Evolutionary conservation across 2,329 filamentous ascomycete species (phyloP), one percentile per base, ranked within the genome.

Genomic region (Diaporthe amygdali): DNA sequence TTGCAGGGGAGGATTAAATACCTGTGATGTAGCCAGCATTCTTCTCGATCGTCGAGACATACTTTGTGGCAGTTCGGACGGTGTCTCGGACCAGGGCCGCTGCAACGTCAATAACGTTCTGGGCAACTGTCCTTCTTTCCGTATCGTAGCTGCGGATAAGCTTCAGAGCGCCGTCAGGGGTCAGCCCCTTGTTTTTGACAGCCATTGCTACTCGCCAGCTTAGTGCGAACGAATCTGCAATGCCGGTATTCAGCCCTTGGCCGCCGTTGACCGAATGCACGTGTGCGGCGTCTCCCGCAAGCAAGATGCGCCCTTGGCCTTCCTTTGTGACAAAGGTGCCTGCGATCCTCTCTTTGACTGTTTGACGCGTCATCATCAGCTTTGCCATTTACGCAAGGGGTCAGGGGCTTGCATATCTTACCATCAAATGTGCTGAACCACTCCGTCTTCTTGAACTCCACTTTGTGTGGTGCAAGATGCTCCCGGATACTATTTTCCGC

Each of bases 281-380:
- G 71, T 90, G 88, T 1, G 86, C 87, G 12, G 88, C 87, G 69
- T 91, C 89, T n/a, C 88, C 88, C 2, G 86, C 87, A 0, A 91
- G 79, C 55, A 90, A 85, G 6, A 88, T 79, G 4, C 87, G 83
- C 2, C 85, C 83, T 25, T 82, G 74, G 10, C 84, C 83, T 46
- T 79, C 76, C 20, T 76, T 79, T 6, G 82, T 83, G 14, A 84
- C 76, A 46, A 85, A 85, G 0, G 79, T 80, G 0, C 78, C 78
- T 0, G 81, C 82, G 30, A 84, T 82, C 27, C 82, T 71, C 52
- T 84, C 82, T 64, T 84, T 84, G 66, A 84, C 83, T 84, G 37
- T 46, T 39, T 27, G 6, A 14, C 30, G 27, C 44, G n/a, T 32
- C 12, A 20, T 27, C 30, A 30, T 71, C 46, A 75, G 70, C 64